Evolutionary conservation across 1,139 yeast species (phyloP), one percentile per base, ranked within the genome.

Genomic region (Candida dubliniensis): DNA sequence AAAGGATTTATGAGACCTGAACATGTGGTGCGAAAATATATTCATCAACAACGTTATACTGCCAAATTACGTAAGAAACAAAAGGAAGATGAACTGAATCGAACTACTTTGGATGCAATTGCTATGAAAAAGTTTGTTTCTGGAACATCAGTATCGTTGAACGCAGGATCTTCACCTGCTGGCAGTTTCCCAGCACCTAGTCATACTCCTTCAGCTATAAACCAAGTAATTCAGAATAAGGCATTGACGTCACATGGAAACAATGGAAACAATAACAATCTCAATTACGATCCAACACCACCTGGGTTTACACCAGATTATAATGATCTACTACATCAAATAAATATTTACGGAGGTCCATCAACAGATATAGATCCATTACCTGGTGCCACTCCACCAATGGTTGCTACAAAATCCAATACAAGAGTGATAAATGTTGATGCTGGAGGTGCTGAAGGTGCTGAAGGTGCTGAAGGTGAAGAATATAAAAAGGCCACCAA

Each of bases 1-100:
- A 72, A 74, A 53, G 79, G 79, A n/a, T 74, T 74, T 53, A 73
- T 75, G 77, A 64, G 79, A 54, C 79, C 79, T 2, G 74, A 69
- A 50, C 69, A 67, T 23, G 78, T 74, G 38, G 79, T 74, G 8
- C 69, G 72, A 50, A 74, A 74, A 53, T 74, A 74, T 53, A 60
- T 71, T 48, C 76, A 74, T 49, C 79, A 74, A 51, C 77, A 73
- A 53, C 59, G 67, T 42, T 73, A 74, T 49, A 72, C 70, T 55
- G 53, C 59, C 40, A 66, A 65, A 34, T 31, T 47, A 23, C 46
- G 44, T 27, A 31, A 41, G 34, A 47, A 42, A 34, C 30, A 37
- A 32, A 44, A 38, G 45, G 63, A 63, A 36, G 72, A 66, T 35
- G 60, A 55, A 12, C 8, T 40, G 13, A 25, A 37, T n/a, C 13